phyloP scores from a whole-genome alignment of 768 basidiomycete genomes.

The Suillus sp. region DNA sequence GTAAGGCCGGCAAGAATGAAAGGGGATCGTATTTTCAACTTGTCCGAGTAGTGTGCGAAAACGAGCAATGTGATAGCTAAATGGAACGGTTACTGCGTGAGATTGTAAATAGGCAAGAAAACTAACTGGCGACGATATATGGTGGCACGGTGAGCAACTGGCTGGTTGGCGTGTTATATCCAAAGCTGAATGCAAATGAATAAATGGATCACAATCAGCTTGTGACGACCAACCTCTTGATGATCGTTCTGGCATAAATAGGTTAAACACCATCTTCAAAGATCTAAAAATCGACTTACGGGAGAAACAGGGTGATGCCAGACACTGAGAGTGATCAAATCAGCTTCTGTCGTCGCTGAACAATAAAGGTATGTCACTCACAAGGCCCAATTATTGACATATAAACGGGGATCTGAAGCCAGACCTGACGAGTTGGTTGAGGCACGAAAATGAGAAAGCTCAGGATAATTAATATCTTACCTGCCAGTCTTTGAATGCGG shows the following conservation, averaged over 20 bases:
- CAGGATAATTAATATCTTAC: constrained; percentile 26
- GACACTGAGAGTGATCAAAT: constrained; percentile 45
- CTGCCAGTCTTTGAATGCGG: constrained; percentile 64
- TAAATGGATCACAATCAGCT: constrained; percentile 11
- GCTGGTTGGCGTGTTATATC: constrained; percentile 52
- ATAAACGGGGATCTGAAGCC: constrained; percentile 59
- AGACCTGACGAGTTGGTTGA: constrained; percentile 34
- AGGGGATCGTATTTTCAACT: constrained; percentile 51
- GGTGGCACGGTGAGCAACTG: constrained; percentile 68
- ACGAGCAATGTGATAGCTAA: constrained; percentile 50
- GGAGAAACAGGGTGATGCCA: constrained; percentile 71
- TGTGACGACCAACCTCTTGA: constrained; percentile 2
- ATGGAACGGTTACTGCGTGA: not conserved
- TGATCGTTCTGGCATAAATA: constrained; percentile 13
- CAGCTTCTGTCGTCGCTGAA: not conserved
- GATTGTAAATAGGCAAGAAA: constrained; percentile 19
- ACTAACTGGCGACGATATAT: constrained; percentile 60
- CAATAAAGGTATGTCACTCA: constrained; percentile 37
- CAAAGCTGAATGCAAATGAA: constrained; percentile 44
- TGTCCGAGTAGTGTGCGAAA: constrained; percentile 61
- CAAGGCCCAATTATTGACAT: constrained; percentile 61
- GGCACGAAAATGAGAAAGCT: not conserved
- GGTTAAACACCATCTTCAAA: not conserved
- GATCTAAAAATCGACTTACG: constrained; percentile 44
- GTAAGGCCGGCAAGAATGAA: constrained; percentile 55